A percentile compares a stretch with the other conserved stretches of the same genome.
phyloP scores from a whole-genome alignment of 805 yeast genomes.

The Nakazawaea ernobii region DNA sequence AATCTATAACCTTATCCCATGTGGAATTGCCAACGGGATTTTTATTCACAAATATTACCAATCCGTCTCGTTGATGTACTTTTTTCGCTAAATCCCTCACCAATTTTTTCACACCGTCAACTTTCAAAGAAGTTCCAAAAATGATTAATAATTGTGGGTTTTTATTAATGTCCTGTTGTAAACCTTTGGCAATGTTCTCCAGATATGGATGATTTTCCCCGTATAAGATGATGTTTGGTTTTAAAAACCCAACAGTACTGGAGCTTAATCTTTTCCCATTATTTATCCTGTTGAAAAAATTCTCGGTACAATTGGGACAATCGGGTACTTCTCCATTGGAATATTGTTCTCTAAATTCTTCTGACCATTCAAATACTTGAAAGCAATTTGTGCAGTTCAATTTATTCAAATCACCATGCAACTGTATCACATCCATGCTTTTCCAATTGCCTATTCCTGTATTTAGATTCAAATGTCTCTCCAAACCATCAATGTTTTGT shows the following conservation, averaged over 20 bases:
- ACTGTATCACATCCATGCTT: constrained; percentile 70
- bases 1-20: constrained; percentile 75
- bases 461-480: constrained; percentile 55
- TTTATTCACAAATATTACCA: constrained; percentile 71
- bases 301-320: constrained; percentile 63
- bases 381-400: constrained; percentile 74
- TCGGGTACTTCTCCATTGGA: constrained; percentile 66
- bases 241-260: constrained; percentile 64
- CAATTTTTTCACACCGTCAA: constrained; percentile 78
- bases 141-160: constrained; percentile 79
- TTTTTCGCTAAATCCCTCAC: constrained; percentile 64
- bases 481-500: constrained; percentile 91
- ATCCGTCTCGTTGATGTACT: constrained; percentile 75
- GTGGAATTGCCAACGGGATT: constrained; percentile 51
- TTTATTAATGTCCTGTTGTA: constrained; percentile 56
- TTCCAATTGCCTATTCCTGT: constrained; percentile 59
- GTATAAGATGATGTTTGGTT: constrained; percentile 88
- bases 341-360: constrained; percentile 38
- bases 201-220: constrained; percentile 93
- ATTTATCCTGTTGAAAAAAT: constrained; percentile 48
- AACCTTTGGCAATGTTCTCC: constrained; percentile 68
- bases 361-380: constrained; percentile 54
- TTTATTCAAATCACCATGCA: constrained; percentile 83
- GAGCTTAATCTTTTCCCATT: constrained; percentile 74
- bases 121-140: constrained; percentile 89